These are phyloP conservation scores for Mrakia gelida DNA, from an alignment of 768 basidiomycete species.

Conservation along the genomic window DNA sequence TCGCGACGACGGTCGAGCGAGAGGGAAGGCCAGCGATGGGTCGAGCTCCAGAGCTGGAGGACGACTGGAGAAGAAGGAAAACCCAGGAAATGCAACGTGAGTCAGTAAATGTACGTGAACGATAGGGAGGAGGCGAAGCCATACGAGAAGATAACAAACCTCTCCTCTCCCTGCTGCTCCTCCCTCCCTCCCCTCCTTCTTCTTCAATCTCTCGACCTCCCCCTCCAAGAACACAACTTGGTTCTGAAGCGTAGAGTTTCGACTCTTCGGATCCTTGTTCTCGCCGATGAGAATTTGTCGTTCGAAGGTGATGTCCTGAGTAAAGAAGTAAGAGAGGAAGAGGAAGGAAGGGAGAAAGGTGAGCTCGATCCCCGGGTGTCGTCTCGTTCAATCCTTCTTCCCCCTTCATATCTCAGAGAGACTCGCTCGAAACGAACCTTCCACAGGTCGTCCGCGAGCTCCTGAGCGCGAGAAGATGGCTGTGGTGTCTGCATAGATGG, in stretches of 20 bases:
- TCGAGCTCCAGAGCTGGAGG: not conserved
- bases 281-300: not conserved
- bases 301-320: no score
- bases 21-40: not conserved
- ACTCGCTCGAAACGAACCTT: no score
- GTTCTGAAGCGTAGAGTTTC: not conserved
- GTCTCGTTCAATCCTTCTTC: not conserved
- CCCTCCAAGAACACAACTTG: not conserved
- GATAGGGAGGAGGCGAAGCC: no score
- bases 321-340: no score
- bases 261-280: not conserved
- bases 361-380: not conserved
- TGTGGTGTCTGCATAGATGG: not conserved
- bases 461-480: not conserved
- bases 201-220: not conserved
- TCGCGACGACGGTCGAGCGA: not conserved
- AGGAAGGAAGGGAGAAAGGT: not conserved
- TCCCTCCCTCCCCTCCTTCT: not conserved
- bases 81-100: no score
- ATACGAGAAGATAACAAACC: not conserved
- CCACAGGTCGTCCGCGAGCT: no score
- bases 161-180: not conserved
- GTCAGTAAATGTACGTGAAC: no score
- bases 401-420: not conserved
- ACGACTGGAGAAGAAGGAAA: no score